These are phyloP conservation scores for Penicillium corylophilum DNA, from an alignment of 2,329 filamentous ascomycete genomes.

Conservation along the genomic window DNA sequence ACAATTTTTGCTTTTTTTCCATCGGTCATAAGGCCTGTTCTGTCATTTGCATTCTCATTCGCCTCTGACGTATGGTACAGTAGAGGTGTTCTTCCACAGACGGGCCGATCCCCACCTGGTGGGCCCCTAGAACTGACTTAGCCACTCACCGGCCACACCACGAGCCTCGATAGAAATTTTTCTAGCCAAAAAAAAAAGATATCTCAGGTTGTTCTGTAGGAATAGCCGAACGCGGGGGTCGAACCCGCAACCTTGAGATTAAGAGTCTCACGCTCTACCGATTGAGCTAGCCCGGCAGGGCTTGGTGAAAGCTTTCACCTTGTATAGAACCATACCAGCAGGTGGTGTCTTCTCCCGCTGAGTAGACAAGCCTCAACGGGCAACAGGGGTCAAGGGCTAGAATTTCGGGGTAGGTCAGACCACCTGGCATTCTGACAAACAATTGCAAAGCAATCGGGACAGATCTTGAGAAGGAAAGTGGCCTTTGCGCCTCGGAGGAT, in stretches of 20 bases:
- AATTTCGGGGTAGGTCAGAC: not conserved
- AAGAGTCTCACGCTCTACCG: slow-evolving; percentile 54
- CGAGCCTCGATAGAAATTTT: slow-evolving; percentile 3
- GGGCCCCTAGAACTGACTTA: not conserved
- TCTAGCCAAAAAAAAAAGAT: slow-evolving; percentile 16
- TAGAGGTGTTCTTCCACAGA: slow-evolving; percentile 1
- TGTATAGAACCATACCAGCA: not conserved
- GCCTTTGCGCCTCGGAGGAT: not conserved
- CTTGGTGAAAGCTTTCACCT: slow-evolving; percentile 6
- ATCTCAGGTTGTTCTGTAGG: slow-evolving; percentile 20
- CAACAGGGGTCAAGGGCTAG: not conserved
- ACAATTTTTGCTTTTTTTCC: not conserved
- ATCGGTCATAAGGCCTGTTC: not conserved
- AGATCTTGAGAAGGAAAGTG: not conserved
- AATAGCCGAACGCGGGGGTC: slow-evolving; percentile 43
- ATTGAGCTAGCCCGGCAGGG: slow-evolving; percentile 51
- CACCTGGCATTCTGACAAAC: not conserved
- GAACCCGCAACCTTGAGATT: slow-evolving; percentile 46
- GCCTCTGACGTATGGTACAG: not conserved
- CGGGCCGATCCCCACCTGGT: slow-evolving; percentile 15
- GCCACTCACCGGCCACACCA: slow-evolving; percentile 12
- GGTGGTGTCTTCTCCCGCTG: not conserved
- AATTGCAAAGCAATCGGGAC: not conserved
- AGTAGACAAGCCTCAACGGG: not conserved
- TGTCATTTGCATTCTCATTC: not conserved